phyloP scores from a whole-genome alignment of 1,139 yeast genomes.

The Taphrina pruni region DNA sequence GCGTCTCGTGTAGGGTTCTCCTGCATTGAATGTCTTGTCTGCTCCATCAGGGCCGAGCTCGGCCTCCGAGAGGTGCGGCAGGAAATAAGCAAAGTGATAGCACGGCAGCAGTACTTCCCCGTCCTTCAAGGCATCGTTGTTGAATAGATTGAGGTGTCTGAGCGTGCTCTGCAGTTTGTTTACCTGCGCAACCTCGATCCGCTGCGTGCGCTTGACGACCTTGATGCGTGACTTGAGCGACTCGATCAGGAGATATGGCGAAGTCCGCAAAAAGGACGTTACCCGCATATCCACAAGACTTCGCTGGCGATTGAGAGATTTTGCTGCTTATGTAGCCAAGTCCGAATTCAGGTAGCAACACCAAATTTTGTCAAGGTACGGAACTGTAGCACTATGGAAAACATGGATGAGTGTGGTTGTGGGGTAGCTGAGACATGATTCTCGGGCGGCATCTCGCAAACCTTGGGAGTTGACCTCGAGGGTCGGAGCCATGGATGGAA shows the following conservation, averaged over 20 bases:
- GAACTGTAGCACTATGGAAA: neutral
- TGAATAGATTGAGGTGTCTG: conserved; percentile 24
- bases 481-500: neutral
- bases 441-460: too few species aligned
- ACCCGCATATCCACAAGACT: conserved; percentile 6
- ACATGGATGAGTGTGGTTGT: neutral
- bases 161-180: conserved; percentile 30
- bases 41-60: conserved; percentile 75
- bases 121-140: neutral
- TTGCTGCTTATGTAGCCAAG: too few species aligned
- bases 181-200: conserved; percentile 13
- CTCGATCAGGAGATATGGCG: conserved; percentile 27
- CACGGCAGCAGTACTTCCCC: conserved; percentile 58
- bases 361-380: neutral
- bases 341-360: too few species aligned
- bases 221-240: conserved; percentile 26
- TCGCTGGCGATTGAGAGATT: too few species aligned
- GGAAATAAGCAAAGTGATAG: conserved; percentile 69
- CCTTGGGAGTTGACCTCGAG: too few species aligned
- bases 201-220: neutral
- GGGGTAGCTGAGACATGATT: neutral
- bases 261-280: neutral
- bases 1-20: conserved; percentile 59
- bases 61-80: conserved; percentile 60
- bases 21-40: conserved; percentile 80